Conservation (phyloP, 176 grass and related monocot genomes). For the Oryza longistaminata region DNA sequence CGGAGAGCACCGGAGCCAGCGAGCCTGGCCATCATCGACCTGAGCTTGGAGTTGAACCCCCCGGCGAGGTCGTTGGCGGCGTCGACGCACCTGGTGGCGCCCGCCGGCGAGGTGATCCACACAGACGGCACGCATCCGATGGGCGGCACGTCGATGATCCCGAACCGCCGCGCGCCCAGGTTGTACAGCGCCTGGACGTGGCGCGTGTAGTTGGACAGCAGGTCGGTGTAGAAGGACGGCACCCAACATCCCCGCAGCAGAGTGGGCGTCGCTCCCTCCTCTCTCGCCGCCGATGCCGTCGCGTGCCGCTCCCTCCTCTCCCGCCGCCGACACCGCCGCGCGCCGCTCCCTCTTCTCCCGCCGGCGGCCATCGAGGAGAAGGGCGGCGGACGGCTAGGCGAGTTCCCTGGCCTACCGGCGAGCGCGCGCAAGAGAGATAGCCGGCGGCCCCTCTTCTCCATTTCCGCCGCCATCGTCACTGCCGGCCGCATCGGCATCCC, state of each 20-base stretch:
- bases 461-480: too few species aligned
- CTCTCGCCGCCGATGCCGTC: too few species aligned
- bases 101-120: constrained; percentile 12
- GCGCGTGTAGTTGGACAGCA: constrained; percentile 48
- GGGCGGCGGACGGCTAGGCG: too few species aligned
- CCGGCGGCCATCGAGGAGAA: too few species aligned
- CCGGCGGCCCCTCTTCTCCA: too few species aligned
- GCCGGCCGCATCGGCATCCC: too few species aligned
- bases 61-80: constrained; percentile 40
- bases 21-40: constrained; percentile 26
- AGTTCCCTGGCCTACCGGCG: too few species aligned
- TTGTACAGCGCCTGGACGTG: constrained; percentile 31
- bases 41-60: constrained; percentile 57
- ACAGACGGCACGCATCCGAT: constrained; percentile 56
- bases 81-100: constrained; percentile 39
- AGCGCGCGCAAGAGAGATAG: too few species aligned
- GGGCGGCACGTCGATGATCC: constrained; percentile 53
- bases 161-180: constrained; percentile 51
- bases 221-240: constrained; percentile 39
- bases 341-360: too few species aligned
- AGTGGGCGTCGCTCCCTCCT: too few species aligned
- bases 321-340: too few species aligned
- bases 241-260: neutral
- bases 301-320: too few species aligned
- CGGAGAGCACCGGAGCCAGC: constrained; percentile 12